These are phyloP conservation scores for Ogataea allantospora DNA, from an alignment of 805 yeast genomes.

Conservation along the genomic window DNA sequence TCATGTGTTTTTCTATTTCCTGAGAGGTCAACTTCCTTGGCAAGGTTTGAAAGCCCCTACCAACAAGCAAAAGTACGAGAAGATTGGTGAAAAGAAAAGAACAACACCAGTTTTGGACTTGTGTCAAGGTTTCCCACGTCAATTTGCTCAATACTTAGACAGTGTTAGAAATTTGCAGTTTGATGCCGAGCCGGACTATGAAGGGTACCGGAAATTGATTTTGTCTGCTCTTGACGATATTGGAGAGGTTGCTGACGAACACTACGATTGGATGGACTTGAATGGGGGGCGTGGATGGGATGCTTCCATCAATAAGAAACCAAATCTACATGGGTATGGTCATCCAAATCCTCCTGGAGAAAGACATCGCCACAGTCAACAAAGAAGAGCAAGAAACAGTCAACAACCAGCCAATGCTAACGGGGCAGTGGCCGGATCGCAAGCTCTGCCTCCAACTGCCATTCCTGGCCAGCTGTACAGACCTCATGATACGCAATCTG, in stretches of 20 bases:
- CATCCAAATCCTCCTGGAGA: conserved; percentile 83
- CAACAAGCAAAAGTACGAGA: conserved; percentile 95
- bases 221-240: conserved; percentile 73
- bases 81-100: conserved; percentile 94
- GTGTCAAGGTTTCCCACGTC: conserved; percentile 86
- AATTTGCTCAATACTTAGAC: conserved; percentile 87
- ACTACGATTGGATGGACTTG: conserved; percentile 96
- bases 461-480: conserved; percentile 19
- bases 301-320: conserved; percentile 80
- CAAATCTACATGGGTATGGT: conserved; percentile 93
- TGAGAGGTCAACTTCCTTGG: conserved; percentile 96
- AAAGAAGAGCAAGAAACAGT: conserved; percentile 33
- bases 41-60: conserved; percentile 98
- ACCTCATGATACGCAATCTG: conserved; percentile 21
- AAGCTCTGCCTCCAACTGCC: conserved; percentile 15
- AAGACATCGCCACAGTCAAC: conserved; percentile 43
- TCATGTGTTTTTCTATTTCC: conserved; percentile 92
- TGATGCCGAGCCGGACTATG: conserved; percentile 94
- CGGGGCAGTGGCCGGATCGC: conserved; percentile 12
- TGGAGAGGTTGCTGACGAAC: conserved; percentile 75
- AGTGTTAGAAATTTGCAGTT: conserved; percentile 85
- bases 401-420: conserved; percentile 26
- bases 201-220: conserved; percentile 74
- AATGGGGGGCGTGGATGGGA: conserved; percentile 98
- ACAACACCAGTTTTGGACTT: conserved; percentile 82